Conservation (phyloP, 2,329 filamentous ascomycete genomes). For the Pyricularia sp. region DNA sequence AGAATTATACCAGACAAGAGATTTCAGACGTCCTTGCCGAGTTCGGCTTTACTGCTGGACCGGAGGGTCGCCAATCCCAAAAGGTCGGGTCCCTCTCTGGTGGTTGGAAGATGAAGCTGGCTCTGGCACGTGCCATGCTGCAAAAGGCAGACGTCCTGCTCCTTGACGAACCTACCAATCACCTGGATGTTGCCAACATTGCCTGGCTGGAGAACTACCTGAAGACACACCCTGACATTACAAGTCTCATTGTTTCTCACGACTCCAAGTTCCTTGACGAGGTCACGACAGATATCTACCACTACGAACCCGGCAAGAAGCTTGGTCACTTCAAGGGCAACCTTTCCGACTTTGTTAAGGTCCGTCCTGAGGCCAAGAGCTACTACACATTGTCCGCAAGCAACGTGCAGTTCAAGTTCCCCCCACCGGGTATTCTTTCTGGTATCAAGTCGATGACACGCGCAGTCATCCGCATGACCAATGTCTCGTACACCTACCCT, state of each 20-base stretch:
- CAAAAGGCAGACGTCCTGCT: slow-evolving; percentile 92
- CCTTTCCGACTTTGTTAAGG: slow-evolving; percentile 69
- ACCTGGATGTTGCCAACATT: slow-evolving; percentile 91
- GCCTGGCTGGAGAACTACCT: slow-evolving; percentile 93
- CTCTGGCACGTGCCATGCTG: slow-evolving; percentile 89
- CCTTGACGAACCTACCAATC: slow-evolving; percentile 97
- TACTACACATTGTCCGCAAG: slow-evolving; percentile 93
- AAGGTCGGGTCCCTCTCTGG: slow-evolving; percentile 90
- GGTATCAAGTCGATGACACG: slow-evolving; percentile 93
- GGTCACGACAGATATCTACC: slow-evolving; percentile 97
- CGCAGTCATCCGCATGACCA: slow-evolving; percentile 88
- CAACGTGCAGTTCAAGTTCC: slow-evolving; percentile 94
- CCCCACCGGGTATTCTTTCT: slow-evolving; percentile 80
- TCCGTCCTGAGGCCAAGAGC: slow-evolving; percentile 87
- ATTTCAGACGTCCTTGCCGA: slow-evolving; percentile 76
- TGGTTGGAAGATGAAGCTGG: slow-evolving; percentile 99
- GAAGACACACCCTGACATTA: slow-evolving; percentile 91
- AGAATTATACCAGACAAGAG: slow-evolving; percentile 52
- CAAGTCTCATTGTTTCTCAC: slow-evolving; percentile 94
- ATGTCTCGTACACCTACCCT: slow-evolving; percentile 91
- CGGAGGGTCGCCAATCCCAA: slow-evolving; percentile 76
- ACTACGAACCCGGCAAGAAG: slow-evolving; percentile 95
- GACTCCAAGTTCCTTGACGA: slow-evolving; percentile 95
- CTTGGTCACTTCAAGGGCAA: slow-evolving; percentile 76
- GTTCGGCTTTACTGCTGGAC: slow-evolving; percentile 86